Base-by-base conservation (phyloP, 75 land plant species). In the Cupressus sempervirens region DNA sequence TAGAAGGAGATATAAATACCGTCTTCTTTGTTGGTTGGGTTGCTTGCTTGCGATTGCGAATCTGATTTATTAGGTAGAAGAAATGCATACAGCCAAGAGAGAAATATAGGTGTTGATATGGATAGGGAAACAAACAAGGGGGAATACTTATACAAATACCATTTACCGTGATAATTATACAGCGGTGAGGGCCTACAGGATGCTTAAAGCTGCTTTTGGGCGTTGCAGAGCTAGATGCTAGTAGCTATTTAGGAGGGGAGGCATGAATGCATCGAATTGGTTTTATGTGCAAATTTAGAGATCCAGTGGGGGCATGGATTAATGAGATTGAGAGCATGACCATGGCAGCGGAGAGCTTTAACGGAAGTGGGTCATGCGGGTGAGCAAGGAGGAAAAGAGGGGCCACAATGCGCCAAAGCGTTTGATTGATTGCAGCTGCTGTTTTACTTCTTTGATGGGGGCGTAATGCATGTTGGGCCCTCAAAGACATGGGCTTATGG, bases 221-320 rank as follows among this genome's bases (percentile, higher is more conserved):
- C n/a, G 48, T 79, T 79, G 81, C 81, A 79, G 81, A 79, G 50
- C 81, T 79, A 79, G 81, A 79, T 79, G 81, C 81, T 79, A 79
- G 48, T 79, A 45, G 38, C 48, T 79, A 43, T 79, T 79, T 79
- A 79, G 81, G 40, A 62, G 12, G 74, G 81, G 30, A 50, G 81
- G 81, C 46, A 79, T 79, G 50, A 41, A 45, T 79, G 46, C 81
- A 79, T 12, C 4, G 48, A 79, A 41, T 79, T 79, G 81, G 81
- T 79, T 26, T 79, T 79, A 79, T 79, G 81, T 43, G 81, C 81
- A 79, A 45, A 79, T 41, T 79, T 79, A 79, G 81, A 79, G 43
- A n/a, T 70, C 29, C 81, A 79, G 81, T 79, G 81, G 45, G 81
- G 46, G 29, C 46, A 40, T 20, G 50, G 81, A 79, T 79, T n/a